phyloP scores from a whole-genome alignment of 768 basidiomycete species.

The Amanita molliuscula region DNA sequence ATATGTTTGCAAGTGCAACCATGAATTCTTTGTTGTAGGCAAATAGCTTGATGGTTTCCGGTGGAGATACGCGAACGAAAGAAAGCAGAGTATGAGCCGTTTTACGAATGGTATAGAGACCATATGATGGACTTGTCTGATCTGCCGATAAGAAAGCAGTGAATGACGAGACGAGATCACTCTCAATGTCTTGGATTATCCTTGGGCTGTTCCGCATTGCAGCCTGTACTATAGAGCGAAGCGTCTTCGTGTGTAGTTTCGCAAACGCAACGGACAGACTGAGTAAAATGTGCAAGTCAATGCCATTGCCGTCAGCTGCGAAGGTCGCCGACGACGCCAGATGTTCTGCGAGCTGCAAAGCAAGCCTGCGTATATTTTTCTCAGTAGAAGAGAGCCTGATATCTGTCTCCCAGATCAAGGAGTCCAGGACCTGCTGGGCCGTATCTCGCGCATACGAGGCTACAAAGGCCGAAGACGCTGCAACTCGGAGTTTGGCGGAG shows the following conservation, averaged over 20 bases:
- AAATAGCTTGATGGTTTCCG: constrained; percentile 40
- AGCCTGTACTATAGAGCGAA: constrained; percentile 32
- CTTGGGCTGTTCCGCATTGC: constrained; percentile 24
- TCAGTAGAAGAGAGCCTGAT: constrained; percentile 19
- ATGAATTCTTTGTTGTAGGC: constrained; percentile 41
- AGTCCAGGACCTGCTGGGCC: constrained; percentile 41
- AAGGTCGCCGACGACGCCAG: constrained; percentile 22
- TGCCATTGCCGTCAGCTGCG: constrained; percentile 16
- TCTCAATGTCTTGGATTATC: constrained; percentile 21
- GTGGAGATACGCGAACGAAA: constrained; percentile 42
- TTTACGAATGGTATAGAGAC: constrained; percentile 58
- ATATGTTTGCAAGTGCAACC: constrained; percentile 45
- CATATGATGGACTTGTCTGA: constrained; percentile 27
- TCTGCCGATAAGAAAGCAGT: constrained; percentile 35
- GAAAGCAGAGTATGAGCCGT: constrained; percentile 43
- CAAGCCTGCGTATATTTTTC: constrained; percentile 34
- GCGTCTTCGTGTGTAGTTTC: constrained; percentile 27
- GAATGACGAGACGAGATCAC: constrained; percentile 49
- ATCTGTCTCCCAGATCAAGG: constrained; percentile 45
- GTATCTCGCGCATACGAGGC: constrained; percentile 47
- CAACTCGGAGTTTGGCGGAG: constrained; percentile 32
- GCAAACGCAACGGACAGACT: constrained; percentile 56
- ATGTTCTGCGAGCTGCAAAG: constrained; percentile 48
- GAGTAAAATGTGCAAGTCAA: constrained; percentile 46
- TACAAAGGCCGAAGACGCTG: constrained; percentile 38